Conservation (phyloP, 176 grass and related monocot genomes). For the Carex myosuroides region DNA sequence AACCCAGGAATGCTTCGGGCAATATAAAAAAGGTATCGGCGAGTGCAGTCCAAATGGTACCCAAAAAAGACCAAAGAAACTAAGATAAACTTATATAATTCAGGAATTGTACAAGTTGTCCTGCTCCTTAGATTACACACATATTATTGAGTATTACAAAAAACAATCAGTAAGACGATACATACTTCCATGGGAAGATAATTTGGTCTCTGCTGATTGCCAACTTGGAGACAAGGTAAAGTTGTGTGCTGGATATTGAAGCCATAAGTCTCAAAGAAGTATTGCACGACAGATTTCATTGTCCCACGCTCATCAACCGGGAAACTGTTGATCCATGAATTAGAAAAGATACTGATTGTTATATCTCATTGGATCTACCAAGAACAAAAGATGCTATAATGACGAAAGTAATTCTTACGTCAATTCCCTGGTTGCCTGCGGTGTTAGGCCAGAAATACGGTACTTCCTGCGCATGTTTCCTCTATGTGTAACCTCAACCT, state of each 20-base stretch:
- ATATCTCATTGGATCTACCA: conserved; percentile 4
- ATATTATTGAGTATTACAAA: neutral
- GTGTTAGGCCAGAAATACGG: conserved; percentile 84
- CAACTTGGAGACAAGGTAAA: conserved; percentile 90
- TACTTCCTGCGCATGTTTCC: conserved; percentile 95
- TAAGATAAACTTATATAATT: neutral
- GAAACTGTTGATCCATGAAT: conserved; percentile 34
- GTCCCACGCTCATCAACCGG: conserved; percentile 79
- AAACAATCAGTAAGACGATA: neutral
- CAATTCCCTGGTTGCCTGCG: conserved; percentile 84
- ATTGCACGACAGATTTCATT: conserved; percentile 93
- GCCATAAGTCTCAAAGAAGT: conserved; percentile 81
- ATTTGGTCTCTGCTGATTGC: conserved; percentile 88
- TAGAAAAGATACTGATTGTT: neutral
- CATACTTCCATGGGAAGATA: conserved; percentile 87
- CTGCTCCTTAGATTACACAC: neutral
- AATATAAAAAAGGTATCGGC: neutral
- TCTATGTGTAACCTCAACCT: conserved; percentile 86
- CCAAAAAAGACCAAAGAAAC: neutral
- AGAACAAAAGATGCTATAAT: neutral
- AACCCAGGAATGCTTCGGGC: neutral
- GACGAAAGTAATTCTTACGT: conserved; percentile 37
- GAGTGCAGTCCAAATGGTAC: neutral
- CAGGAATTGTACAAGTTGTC: neutral
- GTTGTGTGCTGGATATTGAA: conserved; percentile 87